Evolutionary conservation across 106 monocot genomes (phyloP).

Genomic region (Dendrobium chrysotoxum): DNA sequence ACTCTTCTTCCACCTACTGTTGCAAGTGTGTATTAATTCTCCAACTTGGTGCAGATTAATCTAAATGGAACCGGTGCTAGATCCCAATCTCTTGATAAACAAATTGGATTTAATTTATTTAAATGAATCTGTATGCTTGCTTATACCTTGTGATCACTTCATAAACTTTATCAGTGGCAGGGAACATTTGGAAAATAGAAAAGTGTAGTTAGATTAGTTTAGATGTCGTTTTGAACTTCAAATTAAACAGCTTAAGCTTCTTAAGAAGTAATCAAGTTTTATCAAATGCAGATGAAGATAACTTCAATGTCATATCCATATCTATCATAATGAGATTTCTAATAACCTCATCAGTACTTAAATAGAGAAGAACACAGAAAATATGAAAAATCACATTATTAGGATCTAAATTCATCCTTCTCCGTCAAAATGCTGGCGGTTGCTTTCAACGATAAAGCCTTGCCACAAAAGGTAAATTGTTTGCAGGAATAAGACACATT

Average conservation of each 20-base stretch:
- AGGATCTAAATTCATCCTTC: not conserved
- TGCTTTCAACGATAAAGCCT: not conserved
- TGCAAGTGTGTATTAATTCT: not conserved
- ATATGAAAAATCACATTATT: not conserved
- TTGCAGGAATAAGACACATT: conserved; percentile 6
- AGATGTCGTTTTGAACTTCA: too few species aligned
- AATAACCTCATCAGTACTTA: not conserved
- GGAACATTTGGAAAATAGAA: too few species aligned
- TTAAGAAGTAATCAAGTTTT: not conserved
- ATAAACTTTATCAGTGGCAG: too few species aligned
- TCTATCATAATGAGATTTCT: not conserved
- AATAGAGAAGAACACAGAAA: not conserved
- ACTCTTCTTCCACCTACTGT: not conserved
- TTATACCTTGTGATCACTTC: too few species aligned
- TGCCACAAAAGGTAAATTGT: not conserved
- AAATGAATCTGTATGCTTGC: not conserved
- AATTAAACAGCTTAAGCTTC: too few species aligned
- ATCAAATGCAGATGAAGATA: not conserved
- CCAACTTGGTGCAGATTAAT: not conserved
- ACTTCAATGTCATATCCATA: not conserved
- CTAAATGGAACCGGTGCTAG: not conserved
- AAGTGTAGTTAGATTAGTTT: too few species aligned
- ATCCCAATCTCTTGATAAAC: not conserved
- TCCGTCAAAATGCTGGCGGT: not conserved
- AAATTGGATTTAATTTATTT: not conserved